Base-by-base conservation (phyloP, 148 eudicot species). In the Linanthus parryae region DNA sequence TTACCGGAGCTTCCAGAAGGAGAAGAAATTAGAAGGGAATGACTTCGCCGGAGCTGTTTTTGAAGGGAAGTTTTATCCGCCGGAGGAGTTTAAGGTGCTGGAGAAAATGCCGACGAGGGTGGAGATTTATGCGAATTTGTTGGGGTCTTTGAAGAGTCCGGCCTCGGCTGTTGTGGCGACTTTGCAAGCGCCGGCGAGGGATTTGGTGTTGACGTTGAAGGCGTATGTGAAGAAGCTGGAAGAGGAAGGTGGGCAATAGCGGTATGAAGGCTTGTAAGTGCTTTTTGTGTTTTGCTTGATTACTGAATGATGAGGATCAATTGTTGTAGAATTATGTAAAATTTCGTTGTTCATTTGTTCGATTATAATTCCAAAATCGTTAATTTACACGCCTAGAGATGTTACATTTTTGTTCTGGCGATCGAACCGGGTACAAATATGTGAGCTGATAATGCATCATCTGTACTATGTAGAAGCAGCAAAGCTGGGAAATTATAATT, bases 171-270 rank as follows among this genome's bases (percentile, higher is more conserved):
- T 91, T 17, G 92, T 91, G 26, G 79, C 71, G 21, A 83, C 95
- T 0, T 58, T 91, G 38, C 88, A 83, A 47, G 86, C 95, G 0
- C 97, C 97, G 17, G 95, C 94, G 2, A 78, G 95, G 52, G 75
- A 91, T 30, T 66, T 91, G 79, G 73, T 91, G 6, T 26, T 91
- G 72, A 61, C 74, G 48, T 63, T 91, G 67, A 73, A 76, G 56
- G 97, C 97, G 1, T 81, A 75, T 76, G 73, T 88, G 38, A 83
- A 86, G 73, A 91, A 86, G 61, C 62, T 91, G 36, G 97, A 86
- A 9, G 59, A 38, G 38, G 56, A 55, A n/a, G 54, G 40, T 8
- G 48, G 30, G 7, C 59, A 54, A 45, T 46, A 61, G 54, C 24
- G n/a, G n/a, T n/a, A n/a, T n/a, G n/a, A n/a, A n/a, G n/a, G n/a